A percentile compares a stretch with the other conserved stretches of the same genome.
phyloP scores from a whole-genome alignment of 2,329 filamentous ascomycete genomes.

The Aspergillus eucalypticola region DNA sequence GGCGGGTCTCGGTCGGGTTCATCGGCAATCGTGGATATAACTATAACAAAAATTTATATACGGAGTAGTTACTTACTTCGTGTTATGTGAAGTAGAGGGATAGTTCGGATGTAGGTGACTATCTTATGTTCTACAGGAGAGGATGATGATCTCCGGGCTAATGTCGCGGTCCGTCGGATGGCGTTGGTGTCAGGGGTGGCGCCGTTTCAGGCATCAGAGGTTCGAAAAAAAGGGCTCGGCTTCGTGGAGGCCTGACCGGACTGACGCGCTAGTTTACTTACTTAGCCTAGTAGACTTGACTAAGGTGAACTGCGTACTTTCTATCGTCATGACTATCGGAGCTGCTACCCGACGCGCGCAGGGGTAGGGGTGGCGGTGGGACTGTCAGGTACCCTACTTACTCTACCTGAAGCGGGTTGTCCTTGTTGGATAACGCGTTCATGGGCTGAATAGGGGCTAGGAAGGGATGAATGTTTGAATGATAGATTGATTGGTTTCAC shows the following conservation, averaged over 20 bases:
- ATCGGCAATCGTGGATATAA: too few relatives aligned
- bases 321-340: neutral
- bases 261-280: too few relatives aligned
- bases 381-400: neutral
- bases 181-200: neutral
- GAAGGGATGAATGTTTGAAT: neutral
- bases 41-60: too few relatives aligned
- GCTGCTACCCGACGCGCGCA: neutral
- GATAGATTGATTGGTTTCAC: too few relatives aligned
- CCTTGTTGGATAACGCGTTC: too few relatives aligned
- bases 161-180: neutral
- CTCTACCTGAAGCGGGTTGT: neutral
- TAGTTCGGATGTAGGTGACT: neutral
- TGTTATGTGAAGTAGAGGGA: too few relatives aligned
- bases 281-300: too few relatives aligned
- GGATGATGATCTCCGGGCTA: neutral
- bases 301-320: too few relatives aligned
- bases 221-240: too few relatives aligned
- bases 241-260: too few relatives aligned
- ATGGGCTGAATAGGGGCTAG: neutral
- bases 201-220: neutral
- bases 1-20: too few relatives aligned
- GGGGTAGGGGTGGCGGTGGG: neutral
- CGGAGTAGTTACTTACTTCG: too few relatives aligned
- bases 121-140: neutral